Percentiles rank a stretch among this genome's conserved stretches.
phyloP scores from a whole-genome alignment of 2,329 filamentous ascomycete genomes.

The Diaporthe velutina region DNA sequence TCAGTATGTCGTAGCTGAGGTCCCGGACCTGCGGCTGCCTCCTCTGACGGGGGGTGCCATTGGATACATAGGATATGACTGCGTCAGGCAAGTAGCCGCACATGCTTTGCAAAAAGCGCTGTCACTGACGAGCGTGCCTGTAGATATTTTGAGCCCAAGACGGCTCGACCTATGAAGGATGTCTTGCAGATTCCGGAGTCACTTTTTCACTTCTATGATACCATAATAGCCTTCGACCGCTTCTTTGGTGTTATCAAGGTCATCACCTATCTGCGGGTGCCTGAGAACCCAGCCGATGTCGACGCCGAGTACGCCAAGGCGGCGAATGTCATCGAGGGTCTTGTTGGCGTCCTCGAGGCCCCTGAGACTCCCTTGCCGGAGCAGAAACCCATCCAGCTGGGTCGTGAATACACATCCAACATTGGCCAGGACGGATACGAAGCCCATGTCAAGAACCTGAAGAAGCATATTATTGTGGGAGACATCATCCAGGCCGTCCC shows the following conservation, averaged over 20 bases:
- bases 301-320: conserved; percentile 79
- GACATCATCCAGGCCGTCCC: conserved; percentile 99
- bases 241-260: conserved; percentile 95
- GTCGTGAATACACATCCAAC: conserved; percentile 90
- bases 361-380: conserved; percentile 82
- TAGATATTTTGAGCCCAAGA: conserved; percentile 94
- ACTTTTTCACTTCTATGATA: conserved; percentile 97
- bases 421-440: conserved; percentile 92
- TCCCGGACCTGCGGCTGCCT: conserved; percentile 86
- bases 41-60: conserved; percentile 92
- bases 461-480: conserved; percentile 89
- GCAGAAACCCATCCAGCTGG: conserved; percentile 78
- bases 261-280: conserved; percentile 85
- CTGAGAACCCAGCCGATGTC: conserved; percentile 67
- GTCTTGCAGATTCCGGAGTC: conserved; percentile 91
- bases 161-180: conserved; percentile 89
- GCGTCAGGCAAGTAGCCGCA: conserved; percentile 69
- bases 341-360: conserved; percentile 79
- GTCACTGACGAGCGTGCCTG: conserved; percentile 9
- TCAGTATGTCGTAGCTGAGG: conserved; percentile 81
- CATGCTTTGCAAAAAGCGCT: neutral
- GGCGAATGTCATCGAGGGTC: conserved; percentile 71
- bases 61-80: conserved; percentile 97
- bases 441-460: conserved; percentile 85
- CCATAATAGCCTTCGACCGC: conserved; percentile 92